phyloP scores from a whole-genome alignment of 805 yeast species.

The Candida boidinii region DNA sequence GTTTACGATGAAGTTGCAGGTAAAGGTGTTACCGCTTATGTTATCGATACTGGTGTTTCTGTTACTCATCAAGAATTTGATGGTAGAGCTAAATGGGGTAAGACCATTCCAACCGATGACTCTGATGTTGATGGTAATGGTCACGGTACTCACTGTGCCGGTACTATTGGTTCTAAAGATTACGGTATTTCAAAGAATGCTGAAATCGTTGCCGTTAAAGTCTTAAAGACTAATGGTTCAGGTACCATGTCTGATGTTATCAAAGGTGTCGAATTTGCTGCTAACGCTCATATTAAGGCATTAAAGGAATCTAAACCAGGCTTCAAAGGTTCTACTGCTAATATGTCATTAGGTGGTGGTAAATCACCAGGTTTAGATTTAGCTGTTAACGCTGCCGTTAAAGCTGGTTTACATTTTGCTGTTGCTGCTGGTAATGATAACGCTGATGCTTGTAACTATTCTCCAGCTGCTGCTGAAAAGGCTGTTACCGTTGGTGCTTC shows the following conservation, averaged over 20 bases:
- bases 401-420: slow-evolving; percentile 84
- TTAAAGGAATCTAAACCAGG: slow-evolving; percentile 47
- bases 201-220: slow-evolving; percentile 74
- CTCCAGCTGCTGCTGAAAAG: slow-evolving; percentile 81
- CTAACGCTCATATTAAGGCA: slow-evolving; percentile 52
- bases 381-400: slow-evolving; percentile 86
- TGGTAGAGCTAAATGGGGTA: slow-evolving; percentile 83
- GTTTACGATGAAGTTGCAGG: slow-evolving; percentile 68
- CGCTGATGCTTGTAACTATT: slow-evolving; percentile 84
- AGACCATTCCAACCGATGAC: slow-evolving; percentile 67
- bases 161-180: slow-evolving; percentile 73
- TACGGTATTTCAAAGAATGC: slow-evolving; percentile 85
- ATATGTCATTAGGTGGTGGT: slow-evolving; percentile 94
- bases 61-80: slow-evolving; percentile 68
- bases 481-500: slow-evolving; percentile 96
- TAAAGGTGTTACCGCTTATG: slow-evolving; percentile 77
- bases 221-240: slow-evolving; percentile 71
- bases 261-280: slow-evolving; percentile 80
- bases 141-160: slow-evolving; percentile 97
- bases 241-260: slow-evolving; percentile 81
- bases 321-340: slow-evolving; percentile 80
- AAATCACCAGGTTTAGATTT: slow-evolving; percentile 77
- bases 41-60: slow-evolving; percentile 85
- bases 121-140: slow-evolving; percentile 78
- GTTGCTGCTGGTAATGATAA: slow-evolving; percentile 97